Conservation (phyloP, 768 basidiomycete genomes). For the Piloderma croceum region DNA sequence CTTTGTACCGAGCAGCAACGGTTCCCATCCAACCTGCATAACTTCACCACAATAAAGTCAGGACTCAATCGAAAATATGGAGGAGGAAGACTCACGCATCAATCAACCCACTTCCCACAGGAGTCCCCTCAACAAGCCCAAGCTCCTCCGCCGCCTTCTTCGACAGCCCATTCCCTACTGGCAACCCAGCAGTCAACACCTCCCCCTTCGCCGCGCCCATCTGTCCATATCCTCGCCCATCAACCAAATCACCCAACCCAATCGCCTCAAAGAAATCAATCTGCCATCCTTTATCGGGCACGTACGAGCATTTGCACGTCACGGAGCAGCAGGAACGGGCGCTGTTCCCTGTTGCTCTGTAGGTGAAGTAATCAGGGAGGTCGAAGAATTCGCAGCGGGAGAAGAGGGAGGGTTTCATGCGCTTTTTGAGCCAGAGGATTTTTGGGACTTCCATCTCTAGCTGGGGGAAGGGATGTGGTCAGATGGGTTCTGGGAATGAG, state of each 20-base stretch:
- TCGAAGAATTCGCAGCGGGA: slow-evolving; percentile 78
- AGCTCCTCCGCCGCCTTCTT: slow-evolving; percentile 77
- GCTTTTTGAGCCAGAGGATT: slow-evolving; percentile 90
- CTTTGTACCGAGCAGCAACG: slow-evolving; percentile 69
- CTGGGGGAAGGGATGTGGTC: slow-evolving; percentile 34
- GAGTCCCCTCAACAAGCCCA: slow-evolving; percentile 78
- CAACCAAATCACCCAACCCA: slow-evolving; percentile 69
- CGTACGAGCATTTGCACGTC: slow-evolving; percentile 93
- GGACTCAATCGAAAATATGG: slow-evolving; percentile 5
- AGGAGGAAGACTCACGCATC: slow-evolving; percentile 63
- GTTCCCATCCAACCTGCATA: slow-evolving; percentile 98
- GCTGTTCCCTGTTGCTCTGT: slow-evolving; percentile 72
- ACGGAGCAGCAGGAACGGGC: slow-evolving; percentile 86
- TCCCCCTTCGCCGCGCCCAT: slow-evolving; percentile 63
- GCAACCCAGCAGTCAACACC: slow-evolving; percentile 73
- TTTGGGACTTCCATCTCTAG: slow-evolving; percentile 99
- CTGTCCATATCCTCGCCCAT: slow-evolving; percentile 63
- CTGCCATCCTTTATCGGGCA: slow-evolving; percentile 85
- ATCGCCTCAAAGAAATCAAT: slow-evolving; percentile 81
- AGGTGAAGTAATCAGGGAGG: slow-evolving; percentile 94
- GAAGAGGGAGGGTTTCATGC: slow-evolving; percentile 74
- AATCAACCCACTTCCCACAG: slow-evolving; percentile 92
- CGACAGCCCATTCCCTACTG: slow-evolving; percentile 80
- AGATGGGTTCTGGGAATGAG: not conserved
- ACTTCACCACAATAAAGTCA: slow-evolving; percentile 27